phyloP scores from a whole-genome alignment of 2,329 filamentous ascomycete species.

The Harringtonia lauricola region DNA sequence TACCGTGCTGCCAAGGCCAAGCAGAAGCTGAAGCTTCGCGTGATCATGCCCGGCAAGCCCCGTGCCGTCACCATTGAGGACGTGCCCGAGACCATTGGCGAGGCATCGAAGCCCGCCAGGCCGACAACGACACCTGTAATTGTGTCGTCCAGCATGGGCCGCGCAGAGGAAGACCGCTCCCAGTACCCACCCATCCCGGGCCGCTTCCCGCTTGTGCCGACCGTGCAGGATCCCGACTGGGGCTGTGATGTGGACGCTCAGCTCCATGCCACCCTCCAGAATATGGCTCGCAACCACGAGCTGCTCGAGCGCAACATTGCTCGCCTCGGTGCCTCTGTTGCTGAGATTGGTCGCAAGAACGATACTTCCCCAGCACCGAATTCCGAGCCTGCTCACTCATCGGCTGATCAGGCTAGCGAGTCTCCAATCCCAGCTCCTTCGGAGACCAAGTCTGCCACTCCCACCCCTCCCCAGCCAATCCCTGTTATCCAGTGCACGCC shows the following conservation, averaged over 20 bases:
- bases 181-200: constrained; percentile 7
- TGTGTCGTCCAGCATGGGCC: constrained; percentile 5
- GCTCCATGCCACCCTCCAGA: constrained; percentile 6
- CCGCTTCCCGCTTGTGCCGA: constrained; percentile 1
- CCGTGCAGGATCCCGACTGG: neutral
- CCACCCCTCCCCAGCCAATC: constrained; percentile 1
- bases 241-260: constrained; percentile 4
- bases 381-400: neutral
- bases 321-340: constrained; percentile 10
- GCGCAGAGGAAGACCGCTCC: neutral
- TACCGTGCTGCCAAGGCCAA: constrained; percentile 96
- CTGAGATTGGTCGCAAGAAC: constrained; percentile 5
- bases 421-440: no score
- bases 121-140: constrained; percentile 1
- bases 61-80: constrained; percentile 37
- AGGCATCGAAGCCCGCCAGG: constrained; percentile 9
- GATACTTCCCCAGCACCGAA: no score
- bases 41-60: constrained; percentile 28
- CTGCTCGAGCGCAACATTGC: constrained; percentile 11
- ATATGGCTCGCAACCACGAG: constrained; percentile 15
- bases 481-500: neutral
- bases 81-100: constrained; percentile 21
- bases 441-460: neutral
- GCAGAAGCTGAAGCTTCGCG: constrained; percentile 85
- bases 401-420: neutral